Conservation (phyloP, 1,284 basidiomycete species). For the Rhodotorula sp. region DNA sequence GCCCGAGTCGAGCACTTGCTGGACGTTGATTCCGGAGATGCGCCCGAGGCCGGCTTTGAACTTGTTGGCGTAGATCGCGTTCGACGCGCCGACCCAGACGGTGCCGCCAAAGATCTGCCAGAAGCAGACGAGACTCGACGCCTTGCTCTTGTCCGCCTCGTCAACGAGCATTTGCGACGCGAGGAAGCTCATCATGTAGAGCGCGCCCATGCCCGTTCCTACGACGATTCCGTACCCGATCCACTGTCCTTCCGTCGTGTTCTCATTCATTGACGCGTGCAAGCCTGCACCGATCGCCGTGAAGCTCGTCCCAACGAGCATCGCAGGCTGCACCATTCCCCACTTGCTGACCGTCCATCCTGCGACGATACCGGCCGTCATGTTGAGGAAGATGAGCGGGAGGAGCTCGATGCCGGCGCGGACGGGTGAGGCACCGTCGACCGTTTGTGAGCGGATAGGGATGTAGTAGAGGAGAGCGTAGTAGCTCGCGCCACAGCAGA, state of each 20-base stretch:
- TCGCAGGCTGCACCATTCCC: slow-evolving; percentile 39
- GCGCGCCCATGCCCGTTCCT: slow-evolving; percentile 22
- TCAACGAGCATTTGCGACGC: slow-evolving; percentile 14
- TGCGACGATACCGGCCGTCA: slow-evolving; percentile 36
- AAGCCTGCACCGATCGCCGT: slow-evolving; percentile 30
- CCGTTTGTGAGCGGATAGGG: slow-evolving; percentile 23
- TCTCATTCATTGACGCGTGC: slow-evolving; percentile 16
- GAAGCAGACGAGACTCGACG: slow-evolving; percentile 29
- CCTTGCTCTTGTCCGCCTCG: slow-evolving; percentile 17
- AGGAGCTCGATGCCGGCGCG: slow-evolving; percentile 45
- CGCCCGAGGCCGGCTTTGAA: slow-evolving; percentile 24
- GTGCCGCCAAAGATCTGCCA: slow-evolving; percentile 32
- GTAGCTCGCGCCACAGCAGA: slow-evolving; percentile 21
- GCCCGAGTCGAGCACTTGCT: slow-evolving; percentile 20
- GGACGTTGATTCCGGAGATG: slow-evolving; percentile 26
- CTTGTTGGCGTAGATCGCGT: slow-evolving; percentile 28
- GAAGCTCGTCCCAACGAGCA: slow-evolving; percentile 15
- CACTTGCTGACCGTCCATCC: slow-evolving; percentile 41
- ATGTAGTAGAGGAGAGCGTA: slow-evolving; percentile 17
- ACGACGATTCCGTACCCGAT: slow-evolving; percentile 29
- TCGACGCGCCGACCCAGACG: slow-evolving; percentile 22
- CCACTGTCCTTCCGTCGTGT: slow-evolving; percentile 19
- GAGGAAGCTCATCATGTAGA: slow-evolving; percentile 28
- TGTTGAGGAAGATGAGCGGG: slow-evolving; percentile 44
- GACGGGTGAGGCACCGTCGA: slow-evolving; percentile 42